Evolutionary conservation across 2,329 filamentous ascomycete species (phyloP).

Genomic region (Ascochyta rabiei): DNA sequence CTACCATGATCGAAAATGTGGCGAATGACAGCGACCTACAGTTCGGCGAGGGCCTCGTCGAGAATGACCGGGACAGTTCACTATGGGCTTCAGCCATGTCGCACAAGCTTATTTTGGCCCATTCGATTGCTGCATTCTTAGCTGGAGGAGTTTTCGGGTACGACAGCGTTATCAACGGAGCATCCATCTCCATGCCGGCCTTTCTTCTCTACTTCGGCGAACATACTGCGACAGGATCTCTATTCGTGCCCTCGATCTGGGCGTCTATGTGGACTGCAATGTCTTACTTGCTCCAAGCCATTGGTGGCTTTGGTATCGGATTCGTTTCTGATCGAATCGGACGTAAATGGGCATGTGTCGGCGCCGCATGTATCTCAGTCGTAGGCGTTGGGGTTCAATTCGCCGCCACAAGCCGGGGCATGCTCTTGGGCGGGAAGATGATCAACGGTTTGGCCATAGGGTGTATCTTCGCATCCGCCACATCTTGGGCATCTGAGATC

Average conservation of each 20-base stretch:
- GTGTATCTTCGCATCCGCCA: constrained; percentile 11
- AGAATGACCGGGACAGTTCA: constrained; percentile 8
- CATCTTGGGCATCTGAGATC: constrained; percentile 15
- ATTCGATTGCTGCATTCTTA: constrained; percentile 10
- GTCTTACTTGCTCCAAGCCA: constrained; percentile 15
- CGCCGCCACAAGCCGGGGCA: constrained; percentile 5
- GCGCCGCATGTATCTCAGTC: constrained; percentile 4
- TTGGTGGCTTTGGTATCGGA: constrained; percentile 12
- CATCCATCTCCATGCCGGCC: constrained; percentile 13
- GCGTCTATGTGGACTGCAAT: constrained; percentile 16
- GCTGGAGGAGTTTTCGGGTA: constrained; percentile 15
- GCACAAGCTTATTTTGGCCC: constrained; percentile 8
- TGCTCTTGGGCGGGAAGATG: constrained; percentile 12
- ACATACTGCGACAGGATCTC: background rate
- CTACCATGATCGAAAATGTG: constrained; percentile 11
- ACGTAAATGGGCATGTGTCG: constrained; percentile 11
- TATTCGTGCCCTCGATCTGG: constrained; percentile 15
- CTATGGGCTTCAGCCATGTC: constrained; percentile 10
- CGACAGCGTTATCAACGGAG: constrained; percentile 17
- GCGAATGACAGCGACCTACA: constrained; percentile 2
- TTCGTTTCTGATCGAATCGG: constrained; percentile 15
- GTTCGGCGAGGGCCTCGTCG: constrained; percentile 5
- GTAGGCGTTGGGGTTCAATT: constrained; percentile 10
- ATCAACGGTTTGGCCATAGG: constrained; percentile 14
- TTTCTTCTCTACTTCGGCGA: constrained; percentile 15